Evolutionary conservation across 78 protist genomes (phyloP).

Genomic region (Monocercomonoides exilis): DNA sequence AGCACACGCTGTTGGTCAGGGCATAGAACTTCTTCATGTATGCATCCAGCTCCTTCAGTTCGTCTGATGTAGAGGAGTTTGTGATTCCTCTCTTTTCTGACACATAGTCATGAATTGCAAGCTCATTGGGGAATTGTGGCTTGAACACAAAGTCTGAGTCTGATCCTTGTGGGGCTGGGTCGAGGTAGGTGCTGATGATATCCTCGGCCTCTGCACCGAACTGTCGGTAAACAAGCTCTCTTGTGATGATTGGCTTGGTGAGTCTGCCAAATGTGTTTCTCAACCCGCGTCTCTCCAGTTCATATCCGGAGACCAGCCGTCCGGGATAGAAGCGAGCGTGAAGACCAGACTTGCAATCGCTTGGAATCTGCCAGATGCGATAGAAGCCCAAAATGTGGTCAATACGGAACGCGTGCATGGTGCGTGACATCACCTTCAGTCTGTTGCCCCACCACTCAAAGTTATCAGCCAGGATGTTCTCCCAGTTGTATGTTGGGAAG

Average conservation of each 20-base stretch:
- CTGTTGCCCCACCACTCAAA: conserved; percentile 76
- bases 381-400: conserved; percentile 83
- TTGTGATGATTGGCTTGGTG: conserved; percentile 13
- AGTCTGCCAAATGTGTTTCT: conserved; percentile 13
- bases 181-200: not conserved
- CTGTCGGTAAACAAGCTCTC: not conserved
- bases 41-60: not conserved
- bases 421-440: conserved; percentile 52
- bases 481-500: conserved; percentile 86
- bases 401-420: conserved; percentile 75
- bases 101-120: not conserved
- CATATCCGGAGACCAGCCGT: not conserved
- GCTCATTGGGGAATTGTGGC: not conserved
- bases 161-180: not conserved
- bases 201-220: not conserved
- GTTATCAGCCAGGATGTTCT: conserved; percentile 53
- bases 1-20: not conserved
- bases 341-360: conserved; percentile 37
- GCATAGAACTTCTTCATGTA: not conserved
- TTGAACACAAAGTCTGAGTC: conserved; percentile 7
- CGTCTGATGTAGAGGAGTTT: not conserved
- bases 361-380: conserved; percentile 75
- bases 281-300: conserved; percentile 5
- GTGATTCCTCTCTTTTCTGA: not conserved
- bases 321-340: conserved; percentile 41